Evolutionary conservation across 768 basidiomycete genomes (phyloP).

Genomic region (Pulveroboletus sp.): DNA sequence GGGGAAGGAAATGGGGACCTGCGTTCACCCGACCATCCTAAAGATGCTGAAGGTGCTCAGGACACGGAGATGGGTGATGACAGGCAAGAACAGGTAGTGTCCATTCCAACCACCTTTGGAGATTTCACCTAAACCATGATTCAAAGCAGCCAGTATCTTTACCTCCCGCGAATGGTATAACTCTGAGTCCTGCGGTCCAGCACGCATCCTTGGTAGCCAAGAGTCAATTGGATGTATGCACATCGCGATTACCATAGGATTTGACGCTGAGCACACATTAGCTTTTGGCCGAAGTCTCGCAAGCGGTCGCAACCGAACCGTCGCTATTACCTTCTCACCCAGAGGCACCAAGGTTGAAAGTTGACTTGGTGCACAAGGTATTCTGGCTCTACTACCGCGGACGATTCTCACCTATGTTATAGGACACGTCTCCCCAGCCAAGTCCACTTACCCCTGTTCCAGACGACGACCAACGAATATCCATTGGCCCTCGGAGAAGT

Average conservation of each 20-base stretch:
- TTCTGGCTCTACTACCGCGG: neutral
- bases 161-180: neutral
- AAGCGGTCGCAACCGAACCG: conserved; percentile 28
- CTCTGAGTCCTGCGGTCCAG: conserved; percentile 10
- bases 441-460: conserved; percentile 21
- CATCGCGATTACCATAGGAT: conserved; percentile 10
- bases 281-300: conserved; percentile 29
- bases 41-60: neutral
- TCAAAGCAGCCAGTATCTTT: conserved; percentile 5
- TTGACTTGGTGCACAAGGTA: conserved; percentile 15
- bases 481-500: neutral
- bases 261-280: conserved; percentile 18
- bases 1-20: neutral
- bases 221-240: conserved; percentile 29
- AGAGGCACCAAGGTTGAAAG: conserved; percentile 17
- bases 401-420: neutral
- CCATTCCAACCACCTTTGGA: neutral
- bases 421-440: conserved; percentile 19
- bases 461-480: conserved; percentile 6
- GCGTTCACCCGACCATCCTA: conserved; percentile 2
- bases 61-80: conserved; percentile 17
- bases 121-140: neutral
- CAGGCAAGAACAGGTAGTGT: conserved; percentile 21
- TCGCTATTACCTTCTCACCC: conserved; percentile 26
- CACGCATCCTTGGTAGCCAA: conserved; percentile 16